Evolutionary conservation across 805 yeast genomes (phyloP).

Genomic region (Kregervanrija delftensis): DNA sequence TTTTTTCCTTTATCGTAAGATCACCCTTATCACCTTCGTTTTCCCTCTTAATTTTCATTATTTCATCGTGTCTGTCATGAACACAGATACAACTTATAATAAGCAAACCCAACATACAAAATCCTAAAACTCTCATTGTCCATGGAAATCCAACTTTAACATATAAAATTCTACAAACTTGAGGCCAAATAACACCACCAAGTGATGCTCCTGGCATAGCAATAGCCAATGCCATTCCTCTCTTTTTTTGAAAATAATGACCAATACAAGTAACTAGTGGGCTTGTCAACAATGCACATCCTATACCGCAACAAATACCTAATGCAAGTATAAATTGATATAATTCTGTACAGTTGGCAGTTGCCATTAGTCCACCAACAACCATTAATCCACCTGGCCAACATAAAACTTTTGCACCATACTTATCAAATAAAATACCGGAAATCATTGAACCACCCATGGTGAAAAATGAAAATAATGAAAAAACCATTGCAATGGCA

Average conservation of each 20-base stretch:
- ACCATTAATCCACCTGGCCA: conserved; percentile 31
- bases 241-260: conserved; percentile 52
- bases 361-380: conserved; percentile 35
- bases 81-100: conserved; percentile 28
- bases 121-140: conserved; percentile 51
- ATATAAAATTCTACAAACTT: conserved; percentile 45
- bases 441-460: conserved; percentile 36
- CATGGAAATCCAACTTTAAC: conserved; percentile 47
- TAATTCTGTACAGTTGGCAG: conserved; percentile 35
- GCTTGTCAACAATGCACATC: conserved; percentile 38
- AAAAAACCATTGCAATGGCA: conserved; percentile 65
- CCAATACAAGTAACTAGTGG: conserved; percentile 44
- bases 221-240: conserved; percentile 56
- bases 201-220: conserved; percentile 55
- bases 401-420: conserved; percentile 35
- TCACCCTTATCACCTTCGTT: conserved; percentile 2
- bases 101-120: conserved; percentile 32
- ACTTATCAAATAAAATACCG: conserved; percentile 40
- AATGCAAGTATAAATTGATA: conserved; percentile 49
- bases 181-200: conserved; percentile 52
- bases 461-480: conserved; percentile 39
- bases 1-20: conserved; percentile 8
- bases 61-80: conserved; percentile 21
- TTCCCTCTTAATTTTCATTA: conserved; percentile 11
- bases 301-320: conserved; percentile 41